Conservation (phyloP, 129 eudicot genomes). For the Tagetes erecta region DNA sequence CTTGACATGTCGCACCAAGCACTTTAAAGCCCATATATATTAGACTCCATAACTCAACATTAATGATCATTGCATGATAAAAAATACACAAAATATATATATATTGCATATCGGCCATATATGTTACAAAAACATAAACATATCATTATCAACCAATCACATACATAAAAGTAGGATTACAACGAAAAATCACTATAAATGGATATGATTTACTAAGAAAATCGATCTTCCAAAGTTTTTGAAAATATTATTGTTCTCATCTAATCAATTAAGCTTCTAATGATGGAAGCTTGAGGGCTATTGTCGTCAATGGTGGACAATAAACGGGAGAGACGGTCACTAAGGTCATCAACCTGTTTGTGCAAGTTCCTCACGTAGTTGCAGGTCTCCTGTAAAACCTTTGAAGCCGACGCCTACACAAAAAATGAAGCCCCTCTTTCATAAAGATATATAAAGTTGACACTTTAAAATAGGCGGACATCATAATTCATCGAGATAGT, state of each 20-base stretch:
- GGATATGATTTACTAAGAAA: neutral
- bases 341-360: constrained; percentile 78
- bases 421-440: neutral
- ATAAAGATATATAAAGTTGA: no score
- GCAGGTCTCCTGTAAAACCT: constrained; percentile 81
- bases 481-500: no score
- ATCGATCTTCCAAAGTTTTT: neutral
- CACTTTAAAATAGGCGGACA: no score
- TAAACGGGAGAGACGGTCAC: constrained; percentile 71
- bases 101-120: no score
- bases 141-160: neutral
- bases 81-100: no score
- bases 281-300: constrained; percentile 74
- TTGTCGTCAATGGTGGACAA: constrained; percentile 59
- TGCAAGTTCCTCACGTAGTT: constrained; percentile 70
- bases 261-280: constrained; percentile 59
- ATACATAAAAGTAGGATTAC: constrained; percentile 24
- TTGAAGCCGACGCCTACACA: constrained; percentile 69
- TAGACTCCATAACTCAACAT: no score
- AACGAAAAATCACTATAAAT: constrained; percentile 6
- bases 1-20: no score
- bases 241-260: constrained; percentile 8
- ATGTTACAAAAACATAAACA: no score
- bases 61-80: no score
- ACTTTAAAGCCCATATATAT: no score